These are phyloP conservation scores for Emergomyces pasteurianus DNA, from an alignment of 2,329 filamentous ascomycete species.

Conservation along the genomic window DNA sequence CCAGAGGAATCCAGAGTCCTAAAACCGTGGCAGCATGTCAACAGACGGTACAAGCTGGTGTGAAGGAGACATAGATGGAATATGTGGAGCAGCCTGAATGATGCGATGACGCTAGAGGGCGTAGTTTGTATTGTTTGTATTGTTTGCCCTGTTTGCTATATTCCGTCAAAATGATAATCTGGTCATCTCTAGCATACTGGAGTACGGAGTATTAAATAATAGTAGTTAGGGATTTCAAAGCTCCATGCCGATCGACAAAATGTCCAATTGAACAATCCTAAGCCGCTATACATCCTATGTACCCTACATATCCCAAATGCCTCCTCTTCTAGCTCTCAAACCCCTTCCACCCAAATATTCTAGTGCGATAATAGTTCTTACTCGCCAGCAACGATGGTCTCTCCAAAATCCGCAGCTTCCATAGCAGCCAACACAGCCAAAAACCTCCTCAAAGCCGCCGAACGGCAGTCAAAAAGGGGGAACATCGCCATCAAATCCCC, in stretches of 20 bases:
- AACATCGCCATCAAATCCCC: neutral
- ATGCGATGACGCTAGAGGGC: too few relatives aligned
- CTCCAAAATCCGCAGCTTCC: neutral
- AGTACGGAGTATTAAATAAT: too few relatives aligned
- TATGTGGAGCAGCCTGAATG: too few relatives aligned
- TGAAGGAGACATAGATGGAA: neutral
- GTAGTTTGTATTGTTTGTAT: neutral
- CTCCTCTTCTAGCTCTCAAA: neutral
- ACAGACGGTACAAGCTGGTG: neutral
- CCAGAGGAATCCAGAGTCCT: neutral
- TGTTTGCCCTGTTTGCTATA: neutral
- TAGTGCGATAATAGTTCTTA: too few relatives aligned
- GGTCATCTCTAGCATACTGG: neutral
- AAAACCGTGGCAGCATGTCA: neutral
- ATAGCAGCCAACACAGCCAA: neutral
- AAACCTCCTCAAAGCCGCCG: neutral
- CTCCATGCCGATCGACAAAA: neutral
- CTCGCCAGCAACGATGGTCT: neutral
- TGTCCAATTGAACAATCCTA: neutral
- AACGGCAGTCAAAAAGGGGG: neutral
- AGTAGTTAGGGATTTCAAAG: neutral
- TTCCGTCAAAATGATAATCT: neutral
- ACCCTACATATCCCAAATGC: neutral
- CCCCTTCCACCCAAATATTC: neutral
- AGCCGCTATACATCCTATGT: neutral